Evolutionary conservation across 2,329 filamentous ascomycete species (phyloP), one percentile per base, ranked within the genome.

Genomic region (Cladosporium sp.): DNA sequence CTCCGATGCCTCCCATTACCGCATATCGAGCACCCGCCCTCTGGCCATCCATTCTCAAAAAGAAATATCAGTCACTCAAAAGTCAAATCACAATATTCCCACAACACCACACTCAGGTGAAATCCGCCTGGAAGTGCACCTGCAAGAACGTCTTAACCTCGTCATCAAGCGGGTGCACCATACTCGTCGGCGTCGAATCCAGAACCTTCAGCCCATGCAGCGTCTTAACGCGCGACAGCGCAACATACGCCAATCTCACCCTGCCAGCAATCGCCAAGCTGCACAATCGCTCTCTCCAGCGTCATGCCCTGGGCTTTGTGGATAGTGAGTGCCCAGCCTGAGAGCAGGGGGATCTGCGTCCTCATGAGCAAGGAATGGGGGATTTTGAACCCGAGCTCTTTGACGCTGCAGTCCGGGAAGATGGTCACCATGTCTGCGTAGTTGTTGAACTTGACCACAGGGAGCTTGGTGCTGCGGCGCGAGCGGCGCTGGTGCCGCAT

Each of bases 261-360:
- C 65, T 85, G 84, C 69, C 88, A 89, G 0, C 80, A 80, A 5
- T 74, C 73, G 0, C 73, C 72, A 5, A 89, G 71, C 70, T 89
- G 76, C 1, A 89, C 85, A 1, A 83, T 79, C 1, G 86, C 86
- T 4, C 81, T 80, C 23, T 88, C 83, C 4, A 90, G 76, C 1
- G 86, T 88, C 79, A 89, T 84, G 3, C 87, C 86, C 76, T 89
- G 85, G 4, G 81, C 81, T 72, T 88, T 89, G 72, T 90, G 88
- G 2, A 88, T 83, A 0, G 83, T 89, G 70, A 89, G 82, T 0
- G 88, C 88, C 84, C 87, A 90, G 0, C 83, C 88, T 0, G 86
- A 79, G 1, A 81, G 76, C 0, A 90, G 78, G 0, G 88, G 88
- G 6, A 90, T 81, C 70, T 89, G 87, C 0, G 86, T 87, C n/a